A percentile compares a stretch with the other conserved stretches of the same genome.
Conservation (phyloP, 495 filamentous ascomycete species). For the Penicillium angulare region DNA sequence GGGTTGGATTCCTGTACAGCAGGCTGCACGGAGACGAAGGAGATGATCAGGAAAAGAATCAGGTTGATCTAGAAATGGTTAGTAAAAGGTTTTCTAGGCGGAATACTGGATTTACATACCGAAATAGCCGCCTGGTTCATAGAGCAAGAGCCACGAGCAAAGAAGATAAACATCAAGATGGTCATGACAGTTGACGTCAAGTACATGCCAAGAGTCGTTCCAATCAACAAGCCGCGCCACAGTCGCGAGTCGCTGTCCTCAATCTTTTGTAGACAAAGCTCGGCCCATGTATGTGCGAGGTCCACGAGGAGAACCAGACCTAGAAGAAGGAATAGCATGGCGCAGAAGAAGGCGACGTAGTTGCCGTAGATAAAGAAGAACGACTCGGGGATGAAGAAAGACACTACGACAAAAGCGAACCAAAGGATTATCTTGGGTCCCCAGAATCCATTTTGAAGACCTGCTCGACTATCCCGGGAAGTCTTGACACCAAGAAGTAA, state of each 20-base stretch:
- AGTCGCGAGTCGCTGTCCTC: conserved; percentile 79
- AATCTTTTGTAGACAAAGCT: conserved; percentile 91
- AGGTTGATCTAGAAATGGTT: conserved; percentile 65
- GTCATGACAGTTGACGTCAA: conserved; percentile 87
- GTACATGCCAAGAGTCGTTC: conserved; percentile 94
- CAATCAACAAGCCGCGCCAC: conserved; percentile 85
- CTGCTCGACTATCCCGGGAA: conserved; percentile 82
- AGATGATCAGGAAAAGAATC: conserved; percentile 77
- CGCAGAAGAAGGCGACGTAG: conserved; percentile 84
- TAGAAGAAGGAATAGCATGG: conserved; percentile 91
- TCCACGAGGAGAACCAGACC: conserved; percentile 93
- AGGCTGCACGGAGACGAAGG: conserved; percentile 84
- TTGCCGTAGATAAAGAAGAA: conserved; percentile 98
- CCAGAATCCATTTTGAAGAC: conserved; percentile 94
- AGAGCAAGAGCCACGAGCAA: conserved; percentile 74
- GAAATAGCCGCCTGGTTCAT: conserved; percentile 89
- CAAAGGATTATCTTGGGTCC: conserved; percentile 83
- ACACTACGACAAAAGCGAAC: conserved; percentile 80
- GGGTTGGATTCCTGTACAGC: conserved; percentile 88
- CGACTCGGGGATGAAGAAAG: conserved; percentile 90
- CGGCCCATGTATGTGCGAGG: conserved; percentile 96
- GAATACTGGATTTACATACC: conserved; percentile 30
- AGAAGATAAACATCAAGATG: conserved; percentile 96
- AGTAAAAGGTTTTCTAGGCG: conserved; percentile 7
- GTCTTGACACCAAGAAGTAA: conserved; percentile 83